Percentiles rank a stretch among this genome's conserved stretches.
phyloP scores from a whole-genome alignment of 495 filamentous ascomycete genomes.

The Zalerion maritima region DNA sequence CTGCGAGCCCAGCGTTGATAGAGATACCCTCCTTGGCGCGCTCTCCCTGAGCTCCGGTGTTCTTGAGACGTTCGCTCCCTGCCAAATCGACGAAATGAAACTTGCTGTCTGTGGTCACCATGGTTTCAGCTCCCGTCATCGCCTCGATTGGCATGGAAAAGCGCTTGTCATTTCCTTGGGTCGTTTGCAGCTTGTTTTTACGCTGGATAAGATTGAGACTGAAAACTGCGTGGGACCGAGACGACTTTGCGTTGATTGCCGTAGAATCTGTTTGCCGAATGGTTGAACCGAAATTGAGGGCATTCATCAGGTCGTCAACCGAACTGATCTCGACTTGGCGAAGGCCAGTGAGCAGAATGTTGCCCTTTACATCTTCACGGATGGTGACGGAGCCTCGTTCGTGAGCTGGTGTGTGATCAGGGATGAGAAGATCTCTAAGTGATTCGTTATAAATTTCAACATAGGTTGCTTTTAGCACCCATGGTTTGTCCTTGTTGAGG shows the following conservation, averaged over 20 bases:
- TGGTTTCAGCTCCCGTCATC: constrained; percentile 48
- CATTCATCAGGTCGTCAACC: constrained; percentile 77
- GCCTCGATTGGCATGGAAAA: constrained; percentile 80
- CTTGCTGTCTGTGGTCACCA: constrained; percentile 90
- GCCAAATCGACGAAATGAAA: constrained; percentile 98
- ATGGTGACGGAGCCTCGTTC: constrained; percentile 72
- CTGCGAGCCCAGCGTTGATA: constrained; percentile 92
- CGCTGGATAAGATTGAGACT: constrained; percentile 87
- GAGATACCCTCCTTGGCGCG: constrained; percentile 94
- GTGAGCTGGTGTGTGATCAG: constrained; percentile 49
- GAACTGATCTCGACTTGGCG: constrained; percentile 83
- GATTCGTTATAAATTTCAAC: constrained; percentile 99
- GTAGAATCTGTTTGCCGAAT: constrained; percentile 98
- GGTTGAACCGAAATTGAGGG: constrained; percentile 79
- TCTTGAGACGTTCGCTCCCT: constrained; percentile 93
- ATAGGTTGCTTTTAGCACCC: constrained; percentile 91
- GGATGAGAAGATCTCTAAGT: constrained; percentile 75
- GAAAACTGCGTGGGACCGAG: constrained; percentile 97
- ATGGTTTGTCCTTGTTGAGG: constrained; percentile 62
- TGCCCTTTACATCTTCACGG: constrained; percentile 86
- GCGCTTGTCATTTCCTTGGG: constrained; percentile 56
- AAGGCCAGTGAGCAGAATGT: constrained; percentile 83
- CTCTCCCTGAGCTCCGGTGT: constrained; percentile 89
- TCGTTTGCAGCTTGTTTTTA: constrained; percentile 43
- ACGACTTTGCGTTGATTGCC: constrained; percentile 95